phyloP scores from a whole-genome alignment of 306 rosid genomes.

The Lathyrus sativus region DNA sequence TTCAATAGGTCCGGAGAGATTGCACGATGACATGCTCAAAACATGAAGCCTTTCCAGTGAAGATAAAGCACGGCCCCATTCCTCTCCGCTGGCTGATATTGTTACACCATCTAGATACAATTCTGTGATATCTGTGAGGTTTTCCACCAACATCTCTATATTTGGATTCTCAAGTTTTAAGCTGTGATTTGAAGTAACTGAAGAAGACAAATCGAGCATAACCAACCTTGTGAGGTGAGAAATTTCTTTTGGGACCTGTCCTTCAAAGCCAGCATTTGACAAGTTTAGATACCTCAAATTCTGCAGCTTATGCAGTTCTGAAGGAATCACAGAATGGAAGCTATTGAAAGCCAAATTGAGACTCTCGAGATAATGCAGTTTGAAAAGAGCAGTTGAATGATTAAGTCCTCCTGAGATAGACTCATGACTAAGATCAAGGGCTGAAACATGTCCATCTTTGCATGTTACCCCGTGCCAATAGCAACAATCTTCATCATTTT shows the following conservation, averaged over 20 bases:
- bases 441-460: constrained; percentile 20
- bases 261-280: constrained; percentile 43
- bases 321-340: constrained; percentile 30
- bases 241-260: constrained; percentile 43
- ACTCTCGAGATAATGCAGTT: constrained; percentile 23
- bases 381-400: constrained; percentile 36
- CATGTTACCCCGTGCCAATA: constrained; percentile 57
- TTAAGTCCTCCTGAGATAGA: constrained; percentile 23
- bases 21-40: constrained; percentile 45
- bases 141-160: constrained; percentile 29
- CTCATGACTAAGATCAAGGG: constrained; percentile 39
- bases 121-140: constrained; percentile 40
- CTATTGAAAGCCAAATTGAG: constrained; percentile 39
- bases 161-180: constrained; percentile 32
- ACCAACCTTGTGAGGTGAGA: constrained; percentile 37
- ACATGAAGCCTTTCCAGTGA: constrained; percentile 20
- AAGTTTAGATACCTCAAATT: constrained; percentile 41
- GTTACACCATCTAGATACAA: constrained; percentile 52
- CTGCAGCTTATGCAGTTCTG: not conserved
- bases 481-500: constrained; percentile 38
- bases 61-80: constrained; percentile 51
- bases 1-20: constrained; percentile 47
- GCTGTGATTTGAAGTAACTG: not conserved
- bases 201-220: constrained; percentile 42
- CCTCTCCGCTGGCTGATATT: constrained; percentile 35